phyloP scores from a whole-genome alignment of 2,329 filamentous ascomycete genomes.

The Domatiomyces globalis region DNA sequence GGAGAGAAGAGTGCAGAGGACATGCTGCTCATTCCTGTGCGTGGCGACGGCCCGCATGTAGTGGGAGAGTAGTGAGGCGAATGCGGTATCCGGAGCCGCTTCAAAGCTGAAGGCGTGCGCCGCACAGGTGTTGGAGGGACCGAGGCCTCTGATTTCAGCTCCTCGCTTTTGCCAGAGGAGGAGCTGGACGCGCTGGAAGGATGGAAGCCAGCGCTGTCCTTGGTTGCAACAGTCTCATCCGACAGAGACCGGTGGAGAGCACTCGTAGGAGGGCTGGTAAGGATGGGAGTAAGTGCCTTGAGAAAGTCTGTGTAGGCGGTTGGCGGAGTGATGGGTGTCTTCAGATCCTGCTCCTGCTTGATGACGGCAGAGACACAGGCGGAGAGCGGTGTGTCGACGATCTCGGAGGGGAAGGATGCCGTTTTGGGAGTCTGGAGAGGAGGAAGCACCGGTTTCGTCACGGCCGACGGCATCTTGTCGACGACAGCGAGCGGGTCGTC shows the following conservation, averaged over 20 bases:
- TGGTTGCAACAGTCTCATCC: slow-evolving; percentile 28
- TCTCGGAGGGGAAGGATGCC: slow-evolving; percentile 36
- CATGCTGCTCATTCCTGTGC: slow-evolving; percentile 39
- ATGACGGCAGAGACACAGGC: slow-evolving; percentile 45
- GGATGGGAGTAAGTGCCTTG: slow-evolving; percentile 57
- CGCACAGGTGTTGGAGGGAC: slow-evolving; percentile 47
- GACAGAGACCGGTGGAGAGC: slow-evolving; percentile 27
- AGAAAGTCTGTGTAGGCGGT: slow-evolving; percentile 86
- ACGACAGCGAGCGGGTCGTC: slow-evolving; percentile 17
- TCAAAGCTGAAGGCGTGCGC: slow-evolving; percentile 39
- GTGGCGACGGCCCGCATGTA: slow-evolving; percentile 46
- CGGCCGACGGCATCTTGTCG: slow-evolving; percentile 17
- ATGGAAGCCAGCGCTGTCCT: slow-evolving; percentile 24
- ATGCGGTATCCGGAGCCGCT: slow-evolving; percentile 60
- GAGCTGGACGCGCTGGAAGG: slow-evolving; percentile 27
- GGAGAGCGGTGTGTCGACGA: slow-evolving; percentile 35
- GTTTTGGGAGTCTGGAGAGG: slow-evolving; percentile 32
- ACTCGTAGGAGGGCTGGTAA: slow-evolving; percentile 52
- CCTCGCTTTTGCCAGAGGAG: slow-evolving; percentile 40
- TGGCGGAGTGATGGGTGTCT: slow-evolving; percentile 83
- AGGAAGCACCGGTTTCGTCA: slow-evolving; percentile 26
- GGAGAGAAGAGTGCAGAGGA: slow-evolving; percentile 47
- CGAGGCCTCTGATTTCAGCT: slow-evolving; percentile 36
- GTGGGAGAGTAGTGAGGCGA: slow-evolving; percentile 55
- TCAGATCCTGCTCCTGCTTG: slow-evolving; percentile 54